These are phyloP conservation scores for Phytophthora niederhauseri DNA, from an alignment of 352 stramenopile genomes.

Conservation along the genomic window DNA sequence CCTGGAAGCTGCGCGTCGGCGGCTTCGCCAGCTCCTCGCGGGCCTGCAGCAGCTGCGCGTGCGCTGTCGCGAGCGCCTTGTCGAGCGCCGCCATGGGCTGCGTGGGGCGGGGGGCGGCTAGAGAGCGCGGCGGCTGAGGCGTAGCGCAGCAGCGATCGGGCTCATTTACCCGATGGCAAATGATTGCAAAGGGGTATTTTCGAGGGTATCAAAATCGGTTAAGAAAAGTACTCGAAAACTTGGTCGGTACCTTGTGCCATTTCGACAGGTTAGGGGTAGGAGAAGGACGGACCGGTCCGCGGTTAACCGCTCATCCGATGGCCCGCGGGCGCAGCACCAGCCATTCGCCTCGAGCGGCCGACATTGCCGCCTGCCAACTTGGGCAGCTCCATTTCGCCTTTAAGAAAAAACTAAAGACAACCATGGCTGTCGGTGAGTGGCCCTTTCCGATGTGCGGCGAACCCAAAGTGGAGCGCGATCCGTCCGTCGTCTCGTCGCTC, in stretches of 20 bases:
- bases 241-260: constrained; percentile 13
- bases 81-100: constrained; percentile 28
- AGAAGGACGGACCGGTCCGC: constrained; percentile 23
- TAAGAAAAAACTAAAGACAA: constrained; percentile 89
- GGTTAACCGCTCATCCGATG: constrained; percentile 29
- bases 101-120: neutral
- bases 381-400: constrained; percentile 84
- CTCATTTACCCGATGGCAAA: neutral
- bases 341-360: constrained; percentile 48
- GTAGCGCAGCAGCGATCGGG: neutral
- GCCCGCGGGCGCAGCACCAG: constrained; percentile 54
- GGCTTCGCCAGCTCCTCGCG: constrained; percentile 30
- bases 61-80: constrained; percentile 23
- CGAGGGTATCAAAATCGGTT: neutral
- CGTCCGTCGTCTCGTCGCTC: constrained; percentile 20
- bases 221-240: neutral
- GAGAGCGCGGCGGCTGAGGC: neutral
- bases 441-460: constrained; percentile 3
- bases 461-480: constrained; percentile 13
- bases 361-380: constrained; percentile 22
- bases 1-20: constrained; percentile 38
- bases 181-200: neutral
- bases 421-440: constrained; percentile 87
- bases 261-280: constrained; percentile 27
- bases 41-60: constrained; percentile 28